Base-by-base conservation (phyloP, 2,329 filamentous ascomycete genomes). In the Fusarium globosum region DNA sequence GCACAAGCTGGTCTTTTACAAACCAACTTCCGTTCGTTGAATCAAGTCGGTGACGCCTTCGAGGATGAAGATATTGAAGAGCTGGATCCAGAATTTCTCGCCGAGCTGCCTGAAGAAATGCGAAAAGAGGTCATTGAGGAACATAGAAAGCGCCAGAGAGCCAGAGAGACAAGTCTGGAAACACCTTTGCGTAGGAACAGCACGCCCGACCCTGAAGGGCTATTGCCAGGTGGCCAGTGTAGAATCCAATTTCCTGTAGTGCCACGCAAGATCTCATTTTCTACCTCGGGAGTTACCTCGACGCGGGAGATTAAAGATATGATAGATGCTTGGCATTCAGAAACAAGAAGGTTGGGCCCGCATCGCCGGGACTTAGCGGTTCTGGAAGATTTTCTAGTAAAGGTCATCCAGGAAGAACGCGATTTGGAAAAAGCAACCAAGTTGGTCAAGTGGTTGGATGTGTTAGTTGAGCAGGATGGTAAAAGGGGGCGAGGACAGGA, bases 21-120 rank as follows among this genome's bases (percentile, higher is more conserved):
- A 81, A 92, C 94, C 4, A 95, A 88, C 76, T 94, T 97, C 76
- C 85, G 91, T 46, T 78, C 84, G n/a, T 79, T 82, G 7, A 82
- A 84, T 23, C 73, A 79, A 49, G 67, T 70, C 11, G 79, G 79
- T 7, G 80, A 83, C 7, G 73, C 62, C 7, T 71, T 74, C 20
- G 74, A 77, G 3, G 79, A 86, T 12, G 82, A 81, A 11, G 71
- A 84, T 2, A 70, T 84, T 2, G 85, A 87, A 53, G 86, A 88
- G 46, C 82, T 94, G 7, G 92, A 94, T 65, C 85, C 89, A 0
- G 90, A 91, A 1, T 95, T 98, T 77, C 89, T 98, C 6, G 90
- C 92, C 2, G 94, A 95, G 21, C 85, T 98, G 2, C 96, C 96
- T 0, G 91, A 93, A 73, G 94, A 97, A 52, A 88, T 97, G 52